Conservation (phyloP, 306 rosid genomes). For the Sicyos edulis region DNA sequence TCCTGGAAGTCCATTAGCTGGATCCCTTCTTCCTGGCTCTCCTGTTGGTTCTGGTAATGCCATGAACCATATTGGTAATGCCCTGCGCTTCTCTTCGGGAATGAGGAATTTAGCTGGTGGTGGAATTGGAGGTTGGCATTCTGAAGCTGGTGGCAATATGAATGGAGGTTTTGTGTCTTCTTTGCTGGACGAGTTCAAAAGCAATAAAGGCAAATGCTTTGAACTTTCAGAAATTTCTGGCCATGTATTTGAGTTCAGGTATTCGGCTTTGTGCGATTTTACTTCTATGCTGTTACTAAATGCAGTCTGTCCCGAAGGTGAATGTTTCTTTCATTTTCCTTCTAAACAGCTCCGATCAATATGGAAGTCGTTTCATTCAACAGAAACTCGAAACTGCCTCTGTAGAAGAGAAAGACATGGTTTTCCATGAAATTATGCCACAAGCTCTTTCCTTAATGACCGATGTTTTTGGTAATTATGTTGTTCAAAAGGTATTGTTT, state of each 20-base stretch:
- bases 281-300: not conserved
- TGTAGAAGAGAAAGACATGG: conserved; percentile 80
- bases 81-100: conserved; percentile 72
- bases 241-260: conserved; percentile 81
- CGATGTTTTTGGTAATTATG: conserved; percentile 94
- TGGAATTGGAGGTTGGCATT: conserved; percentile 44
- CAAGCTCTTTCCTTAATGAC: conserved; percentile 89
- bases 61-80: conserved; percentile 60
- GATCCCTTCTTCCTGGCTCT: conserved; percentile 54
- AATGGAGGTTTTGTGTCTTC: conserved; percentile 74
- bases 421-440: conserved; percentile 90
- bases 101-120: conserved; percentile 64
- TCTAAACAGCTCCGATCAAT: conserved; percentile 76
- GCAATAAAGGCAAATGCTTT: conserved; percentile 77
- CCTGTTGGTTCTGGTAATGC: conserved; percentile 89
- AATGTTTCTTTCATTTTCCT: conserved; percentile 5
- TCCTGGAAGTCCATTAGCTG: conserved; percentile 71
- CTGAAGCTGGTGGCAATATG: conserved; percentile 57
- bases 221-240: conserved; percentile 77
- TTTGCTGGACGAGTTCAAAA: conserved; percentile 80
- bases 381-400: conserved; percentile 94
- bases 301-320: not conserved
- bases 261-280: not conserved
- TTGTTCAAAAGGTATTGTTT: conserved; percentile 73
- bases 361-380: conserved; percentile 90